A percentile compares a stretch with the other conserved stretches of the same genome.
These are phyloP conservation scores for Plantago major DNA, from an alignment of 257 asterid genomes.

Conservation along the genomic window DNA sequence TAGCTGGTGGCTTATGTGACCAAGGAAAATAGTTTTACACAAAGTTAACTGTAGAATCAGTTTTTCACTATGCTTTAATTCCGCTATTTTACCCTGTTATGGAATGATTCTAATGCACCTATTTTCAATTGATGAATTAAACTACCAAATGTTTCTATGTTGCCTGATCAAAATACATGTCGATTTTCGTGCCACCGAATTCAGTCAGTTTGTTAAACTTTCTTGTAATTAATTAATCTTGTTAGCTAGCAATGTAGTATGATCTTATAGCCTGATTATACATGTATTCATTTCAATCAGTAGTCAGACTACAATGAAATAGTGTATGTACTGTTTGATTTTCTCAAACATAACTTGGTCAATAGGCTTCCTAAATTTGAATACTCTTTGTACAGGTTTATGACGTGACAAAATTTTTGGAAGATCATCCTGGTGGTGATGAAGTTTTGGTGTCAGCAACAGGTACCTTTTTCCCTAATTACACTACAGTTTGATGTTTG, in stretches of 20 bases:
- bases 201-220: not conserved
- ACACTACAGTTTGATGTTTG: not conserved
- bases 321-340: too few relatives aligned
- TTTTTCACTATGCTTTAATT: too few relatives aligned
- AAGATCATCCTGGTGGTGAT: constrained; percentile 96
- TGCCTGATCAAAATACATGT: not conserved
- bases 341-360: not conserved
- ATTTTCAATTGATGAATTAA: not conserved
- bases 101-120: not conserved
- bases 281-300: not conserved
- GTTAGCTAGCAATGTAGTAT: not conserved
- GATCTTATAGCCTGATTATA: not conserved
- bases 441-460: constrained; percentile 80
- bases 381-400: constrained; percentile 46
- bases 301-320: too few relatives aligned
- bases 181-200: not conserved
- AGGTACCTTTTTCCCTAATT: constrained; percentile 27
- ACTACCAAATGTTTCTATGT: not conserved
- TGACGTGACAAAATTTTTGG: constrained; percentile 80
- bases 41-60: too few relatives aligned
- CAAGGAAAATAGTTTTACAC: too few relatives aligned
- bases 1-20: too few relatives aligned
- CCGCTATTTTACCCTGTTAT: not conserved
- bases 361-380: not conserved
- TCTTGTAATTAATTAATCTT: not conserved